Conservation (phyloP, 2,329 filamentous ascomycete genomes). For the Pseudovirgaria hyperparasitica region DNA sequence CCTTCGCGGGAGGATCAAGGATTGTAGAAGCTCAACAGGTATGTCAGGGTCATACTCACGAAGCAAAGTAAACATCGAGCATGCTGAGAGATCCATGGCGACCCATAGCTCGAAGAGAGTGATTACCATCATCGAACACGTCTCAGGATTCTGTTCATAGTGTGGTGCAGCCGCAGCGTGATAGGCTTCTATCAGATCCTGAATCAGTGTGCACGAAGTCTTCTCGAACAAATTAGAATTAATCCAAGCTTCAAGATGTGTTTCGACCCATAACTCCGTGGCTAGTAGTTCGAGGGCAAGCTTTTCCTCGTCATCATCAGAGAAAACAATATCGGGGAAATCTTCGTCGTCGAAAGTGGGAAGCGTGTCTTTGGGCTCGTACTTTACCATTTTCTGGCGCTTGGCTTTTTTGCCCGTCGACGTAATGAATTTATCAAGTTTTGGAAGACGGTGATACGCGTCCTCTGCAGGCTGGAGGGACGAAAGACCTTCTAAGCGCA, state of each 20-base stretch:
- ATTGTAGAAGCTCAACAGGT: constrained; percentile 25
- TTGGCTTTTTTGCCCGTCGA: constrained; percentile 4
- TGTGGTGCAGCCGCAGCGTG: not conserved
- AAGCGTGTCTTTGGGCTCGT: constrained; percentile 7
- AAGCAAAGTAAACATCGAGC: constrained; percentile 28
- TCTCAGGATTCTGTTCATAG: constrained; percentile 33
- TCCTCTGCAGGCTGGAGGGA: constrained; percentile 9
- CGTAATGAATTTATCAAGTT: constrained; percentile 10
- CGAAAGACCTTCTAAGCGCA: too few species aligned
- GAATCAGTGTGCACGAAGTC: constrained; percentile 13
- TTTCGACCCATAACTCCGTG: constrained; percentile 39
- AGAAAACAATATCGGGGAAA: constrained; percentile 4
- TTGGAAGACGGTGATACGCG: constrained; percentile 9
- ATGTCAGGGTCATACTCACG: constrained; percentile 36
- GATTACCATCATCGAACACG: constrained; percentile 42
- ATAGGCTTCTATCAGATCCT: constrained; percentile 10
- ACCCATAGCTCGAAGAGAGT: constrained; percentile 47
- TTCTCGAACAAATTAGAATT: constrained; percentile 9
- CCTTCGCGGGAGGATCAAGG: constrained; percentile 32
- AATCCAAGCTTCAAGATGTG: constrained; percentile 28
- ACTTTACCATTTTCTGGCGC: constrained; percentile 2
- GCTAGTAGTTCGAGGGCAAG: constrained; percentile 18
- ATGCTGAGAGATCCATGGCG: constrained; percentile 38
- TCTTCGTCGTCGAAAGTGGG: constrained; percentile 4
- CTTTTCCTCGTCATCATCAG: constrained; percentile 7